Base-by-base conservation (phyloP, 257 asterid genomes). In the Sherardia arvensis region DNA sequence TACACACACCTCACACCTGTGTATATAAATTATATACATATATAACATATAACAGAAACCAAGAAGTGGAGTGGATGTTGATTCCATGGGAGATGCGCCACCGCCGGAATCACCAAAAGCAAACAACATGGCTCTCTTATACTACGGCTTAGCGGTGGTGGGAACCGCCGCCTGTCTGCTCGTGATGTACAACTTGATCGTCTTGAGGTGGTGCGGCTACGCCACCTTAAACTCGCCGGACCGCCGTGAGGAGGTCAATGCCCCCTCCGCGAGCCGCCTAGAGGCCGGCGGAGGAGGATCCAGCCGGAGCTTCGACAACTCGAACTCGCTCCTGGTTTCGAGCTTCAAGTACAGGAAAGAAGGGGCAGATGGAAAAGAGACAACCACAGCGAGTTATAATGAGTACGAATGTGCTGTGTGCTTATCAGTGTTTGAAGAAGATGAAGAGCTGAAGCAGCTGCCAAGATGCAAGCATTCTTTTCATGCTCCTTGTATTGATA, bases 401-500 rank as follows among this genome's bases (percentile, higher is more conserved):
- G 81, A 73, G 15, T 47, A 66, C 1, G 85, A 81, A 48, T 87
- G 94, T 61, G 77, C 71, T 8, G 94, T 90, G 38, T 90, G 95
- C 62, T 64, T 87, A n/a, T 81, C 95, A 2, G 87, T 28, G 58
- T 77, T 80, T 53, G 91, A 85, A 72, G 80, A 87, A 65, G 94
- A 83, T 54, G 95, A 90, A 58, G 83, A 81, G 58, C 53, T 85
- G 4, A 73, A 77, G 79, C 78, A 80, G 65, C 59, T 87, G 38
- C 94, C 82, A 0, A 77, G 62, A 60, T 90, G 97, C 70, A 80
- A 53, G 36, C 95, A 90, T 71, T 76, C 60, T 8, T 90, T 87
- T 64, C 97, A 85, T 69, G 87, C 91, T 56, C 69, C 88, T 9
- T 90, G 92, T 65, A 83, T 90, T 36, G 92, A 90, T 68, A 83